These are phyloP conservation scores for Dujonia santamariae DNA, from an alignment of 1,139 yeast species.

Conservation along the genomic window DNA sequence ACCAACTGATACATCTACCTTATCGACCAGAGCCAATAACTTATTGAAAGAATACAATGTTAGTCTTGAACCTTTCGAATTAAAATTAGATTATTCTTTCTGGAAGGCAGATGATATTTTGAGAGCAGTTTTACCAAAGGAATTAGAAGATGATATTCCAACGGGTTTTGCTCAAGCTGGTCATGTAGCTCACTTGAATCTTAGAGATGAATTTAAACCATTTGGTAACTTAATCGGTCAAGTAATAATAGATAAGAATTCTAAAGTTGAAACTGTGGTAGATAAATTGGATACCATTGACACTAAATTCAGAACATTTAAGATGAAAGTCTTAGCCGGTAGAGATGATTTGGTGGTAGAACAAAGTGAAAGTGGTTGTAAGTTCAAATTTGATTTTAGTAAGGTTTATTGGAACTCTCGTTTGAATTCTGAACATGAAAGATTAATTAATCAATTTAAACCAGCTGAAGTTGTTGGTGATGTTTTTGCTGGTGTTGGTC, in stretches of 20 bases:
- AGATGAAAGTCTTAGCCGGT: slow-evolving; percentile 93
- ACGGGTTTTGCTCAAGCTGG: slow-evolving; percentile 93
- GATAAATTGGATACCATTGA: slow-evolving; percentile 87
- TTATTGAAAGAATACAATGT: slow-evolving; percentile 48
- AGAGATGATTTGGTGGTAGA: slow-evolving; percentile 69
- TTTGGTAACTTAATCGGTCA: slow-evolving; percentile 82
- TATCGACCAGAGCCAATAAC: slow-evolving; percentile 42
- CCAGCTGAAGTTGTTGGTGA: slow-evolving; percentile 79
- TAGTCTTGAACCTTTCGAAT: slow-evolving; percentile 48
- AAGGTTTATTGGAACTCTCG: slow-evolving; percentile 98
- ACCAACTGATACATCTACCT: slow-evolving; percentile 32
- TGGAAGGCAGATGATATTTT: slow-evolving; percentile 91
- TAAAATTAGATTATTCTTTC: slow-evolving; percentile 65
- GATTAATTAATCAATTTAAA: slow-evolving; percentile 63
- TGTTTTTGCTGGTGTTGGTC: slow-evolving; percentile 99
- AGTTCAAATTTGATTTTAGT: slow-evolving; percentile 82
- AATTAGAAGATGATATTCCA: slow-evolving; percentile 71
- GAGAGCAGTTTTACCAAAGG: slow-evolving; percentile 71
- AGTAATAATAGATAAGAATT: slow-evolving; percentile 84
- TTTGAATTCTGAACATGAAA: slow-evolving; percentile 87
- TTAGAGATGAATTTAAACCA: slow-evolving; percentile 82
- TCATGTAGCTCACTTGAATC: slow-evolving; percentile 90
- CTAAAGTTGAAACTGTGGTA: slow-evolving; percentile 82
- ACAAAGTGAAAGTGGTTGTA: slow-evolving; percentile 86
- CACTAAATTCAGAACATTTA: slow-evolving; percentile 85